Conservation (phyloP, 2,329 filamentous ascomycete genomes). For the Waltergamsia citrina region DNA sequence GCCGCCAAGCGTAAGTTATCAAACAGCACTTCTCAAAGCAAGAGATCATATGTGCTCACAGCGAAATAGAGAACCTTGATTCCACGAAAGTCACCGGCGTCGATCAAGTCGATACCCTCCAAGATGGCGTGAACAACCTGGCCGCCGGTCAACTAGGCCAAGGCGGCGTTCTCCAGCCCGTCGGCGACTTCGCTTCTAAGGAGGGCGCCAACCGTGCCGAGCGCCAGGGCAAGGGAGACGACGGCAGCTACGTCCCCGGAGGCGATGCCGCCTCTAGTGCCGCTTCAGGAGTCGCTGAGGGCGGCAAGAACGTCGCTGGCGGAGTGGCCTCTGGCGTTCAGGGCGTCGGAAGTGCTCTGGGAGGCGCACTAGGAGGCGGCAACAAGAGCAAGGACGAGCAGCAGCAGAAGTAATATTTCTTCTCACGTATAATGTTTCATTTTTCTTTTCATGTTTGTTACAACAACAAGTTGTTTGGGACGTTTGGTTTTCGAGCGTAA, state of each 20-base stretch:
- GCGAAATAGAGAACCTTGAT: slow-evolving; percentile 47
- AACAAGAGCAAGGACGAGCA: not conserved
- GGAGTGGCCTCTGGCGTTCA: slow-evolving; percentile 16
- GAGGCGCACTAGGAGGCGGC: slow-evolving; percentile 13
- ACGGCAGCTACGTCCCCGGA: slow-evolving; percentile 35
- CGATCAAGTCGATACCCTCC: slow-evolving; percentile 56
- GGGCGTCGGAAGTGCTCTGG: slow-evolving; percentile 18
- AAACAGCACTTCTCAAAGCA: not conserved
- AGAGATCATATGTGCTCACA: slow-evolving; percentile 2
- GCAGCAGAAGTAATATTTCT: not conserved
- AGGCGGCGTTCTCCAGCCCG: slow-evolving; percentile 54
- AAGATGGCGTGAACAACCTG: slow-evolving; percentile 56
- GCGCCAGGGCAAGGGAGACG: slow-evolving; percentile 52
- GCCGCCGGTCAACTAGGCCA: slow-evolving; percentile 57
- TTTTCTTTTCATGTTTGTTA: no score
- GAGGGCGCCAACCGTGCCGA: slow-evolving; percentile 59
- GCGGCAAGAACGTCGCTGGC: slow-evolving; percentile 18
- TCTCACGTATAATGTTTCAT: no score
- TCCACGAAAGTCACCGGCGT: slow-evolving; percentile 63
- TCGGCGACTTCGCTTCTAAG: slow-evolving; percentile 52
- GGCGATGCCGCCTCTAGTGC: slow-evolving; percentile 15
- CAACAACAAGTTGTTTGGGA: no score
- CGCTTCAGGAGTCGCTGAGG: slow-evolving; percentile 16
- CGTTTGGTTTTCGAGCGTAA: no score
- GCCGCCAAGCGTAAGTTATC: slow-evolving; percentile 50